These are phyloP conservation scores for Colletotrichum musicola DNA, from an alignment of 2,329 filamentous ascomycete species.

Conservation along the genomic window DNA sequence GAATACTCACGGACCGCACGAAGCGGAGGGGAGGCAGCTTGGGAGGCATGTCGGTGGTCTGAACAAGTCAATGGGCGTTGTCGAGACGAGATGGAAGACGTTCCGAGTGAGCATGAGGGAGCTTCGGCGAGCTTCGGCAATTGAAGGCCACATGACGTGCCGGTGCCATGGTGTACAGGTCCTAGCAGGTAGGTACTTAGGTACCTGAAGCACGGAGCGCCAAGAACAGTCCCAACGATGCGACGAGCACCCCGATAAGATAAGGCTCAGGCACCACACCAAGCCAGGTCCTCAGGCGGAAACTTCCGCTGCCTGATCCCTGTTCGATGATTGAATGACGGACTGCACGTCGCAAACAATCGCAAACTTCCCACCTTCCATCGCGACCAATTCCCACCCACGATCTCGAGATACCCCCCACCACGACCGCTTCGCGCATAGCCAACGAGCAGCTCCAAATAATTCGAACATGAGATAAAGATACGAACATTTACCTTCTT, in stretches of 20 bases:
- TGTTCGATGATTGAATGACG: conserved; percentile 26
- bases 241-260: background rate
- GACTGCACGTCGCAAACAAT: conserved; percentile 30
- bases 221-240: background rate
- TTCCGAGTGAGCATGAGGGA: background rate
- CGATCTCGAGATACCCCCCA: conserved; percentile 14
- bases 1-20: conserved; percentile 68
- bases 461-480: conserved; percentile 29
- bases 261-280: background rate
- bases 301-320: conserved; percentile 23
- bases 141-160: conserved; percentile 26
- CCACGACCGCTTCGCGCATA: background rate
- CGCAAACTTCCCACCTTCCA: background rate
- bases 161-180: no score
- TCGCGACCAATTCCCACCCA: conserved; percentile 8
- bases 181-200: no score
- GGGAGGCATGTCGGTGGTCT: conserved; percentile 23
- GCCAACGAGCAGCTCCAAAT: no score
- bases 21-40: conserved; percentile 41
- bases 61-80: background rate
- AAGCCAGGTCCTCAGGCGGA: conserved; percentile 22
- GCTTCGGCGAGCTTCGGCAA: conserved; percentile 33
- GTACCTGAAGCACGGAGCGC: no score
- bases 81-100: background rate
- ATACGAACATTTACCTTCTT: background rate